Percentiles rank a stretch among this genome's conserved stretches.
These are phyloP conservation scores for Trichomonas gallinae DNA, from an alignment of 208 protist genomes.

Conservation along the genomic window DNA sequence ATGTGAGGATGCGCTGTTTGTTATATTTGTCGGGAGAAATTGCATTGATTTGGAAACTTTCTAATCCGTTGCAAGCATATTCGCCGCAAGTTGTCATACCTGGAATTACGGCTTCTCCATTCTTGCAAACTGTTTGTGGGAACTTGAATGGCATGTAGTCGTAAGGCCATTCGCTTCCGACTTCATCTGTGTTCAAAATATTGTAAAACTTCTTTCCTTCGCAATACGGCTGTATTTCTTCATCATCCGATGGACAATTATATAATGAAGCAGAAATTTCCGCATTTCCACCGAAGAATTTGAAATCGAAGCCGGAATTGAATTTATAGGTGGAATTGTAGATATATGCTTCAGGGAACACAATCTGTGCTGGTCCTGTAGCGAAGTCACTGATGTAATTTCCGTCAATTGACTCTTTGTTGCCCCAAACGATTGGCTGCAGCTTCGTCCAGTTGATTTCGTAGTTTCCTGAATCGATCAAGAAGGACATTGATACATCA, in stretches of 20 bases:
- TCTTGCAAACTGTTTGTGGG: background rate
- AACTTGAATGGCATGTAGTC: background rate
- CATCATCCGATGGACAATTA: background rate
- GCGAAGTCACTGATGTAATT: background rate
- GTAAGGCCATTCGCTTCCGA: background rate
- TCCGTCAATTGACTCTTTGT: background rate
- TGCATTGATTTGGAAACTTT: background rate
- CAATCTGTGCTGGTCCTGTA: background rate
- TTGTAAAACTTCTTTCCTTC: background rate
- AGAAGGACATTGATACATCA: background rate
- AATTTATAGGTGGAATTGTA: background rate
- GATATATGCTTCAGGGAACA: background rate
- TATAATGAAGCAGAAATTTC: background rate
- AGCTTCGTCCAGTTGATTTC: background rate
- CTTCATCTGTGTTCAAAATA: background rate
- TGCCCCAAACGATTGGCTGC: background rate
- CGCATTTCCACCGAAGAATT: background rate
- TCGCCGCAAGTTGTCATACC: background rate
- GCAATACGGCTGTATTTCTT: background rate
- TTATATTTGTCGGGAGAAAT: background rate
- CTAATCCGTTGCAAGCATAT: background rate
- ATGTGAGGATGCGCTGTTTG: background rate
- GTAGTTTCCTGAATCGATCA: background rate
- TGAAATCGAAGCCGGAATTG: background rate
- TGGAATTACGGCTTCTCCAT: background rate